Evolutionary conservation across 2,329 filamentous ascomycete genomes (phyloP).

Genomic region (Penicillium frequentans): DNA sequence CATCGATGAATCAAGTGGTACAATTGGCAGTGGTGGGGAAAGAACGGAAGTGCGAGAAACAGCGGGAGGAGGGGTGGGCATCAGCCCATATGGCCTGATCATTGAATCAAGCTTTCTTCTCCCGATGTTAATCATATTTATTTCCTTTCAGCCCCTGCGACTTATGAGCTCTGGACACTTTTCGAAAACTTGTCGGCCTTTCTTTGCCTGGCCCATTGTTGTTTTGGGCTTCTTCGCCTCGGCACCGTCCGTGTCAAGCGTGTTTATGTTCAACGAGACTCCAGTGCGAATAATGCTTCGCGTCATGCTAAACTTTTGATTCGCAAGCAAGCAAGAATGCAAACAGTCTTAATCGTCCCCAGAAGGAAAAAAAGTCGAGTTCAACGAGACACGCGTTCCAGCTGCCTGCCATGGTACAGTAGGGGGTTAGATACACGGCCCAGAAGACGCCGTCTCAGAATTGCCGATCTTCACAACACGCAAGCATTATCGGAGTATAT

Average conservation of each 20-base stretch:
- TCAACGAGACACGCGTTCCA: too few relatives aligned
- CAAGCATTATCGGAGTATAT: background rate
- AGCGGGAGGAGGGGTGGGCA: too few relatives aligned
- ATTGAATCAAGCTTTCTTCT: background rate
- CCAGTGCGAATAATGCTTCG: too few relatives aligned
- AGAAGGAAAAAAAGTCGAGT: too few relatives aligned
- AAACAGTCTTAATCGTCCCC: too few relatives aligned
- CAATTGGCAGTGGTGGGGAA: background rate
- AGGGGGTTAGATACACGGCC: too few relatives aligned
- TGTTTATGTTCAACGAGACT: background rate
- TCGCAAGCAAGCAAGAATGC: too few relatives aligned
- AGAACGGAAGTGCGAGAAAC: background rate
- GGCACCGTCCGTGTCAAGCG: background rate
- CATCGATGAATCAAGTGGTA: background rate
- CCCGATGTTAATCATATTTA: background rate
- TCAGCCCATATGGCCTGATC: too few relatives aligned
- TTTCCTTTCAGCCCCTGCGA: background rate
- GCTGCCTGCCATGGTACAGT: too few relatives aligned
- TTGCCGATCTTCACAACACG: background rate
- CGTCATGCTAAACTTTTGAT: too few relatives aligned
- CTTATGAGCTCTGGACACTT: background rate
- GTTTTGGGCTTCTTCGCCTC: background rate
- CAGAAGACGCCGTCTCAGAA: background rate
- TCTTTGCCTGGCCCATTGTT: too few relatives aligned
- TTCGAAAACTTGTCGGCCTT: too few relatives aligned